Conservation (phyloP, 495 filamentous ascomycete genomes). For the Margaritispora aquatica region DNA sequence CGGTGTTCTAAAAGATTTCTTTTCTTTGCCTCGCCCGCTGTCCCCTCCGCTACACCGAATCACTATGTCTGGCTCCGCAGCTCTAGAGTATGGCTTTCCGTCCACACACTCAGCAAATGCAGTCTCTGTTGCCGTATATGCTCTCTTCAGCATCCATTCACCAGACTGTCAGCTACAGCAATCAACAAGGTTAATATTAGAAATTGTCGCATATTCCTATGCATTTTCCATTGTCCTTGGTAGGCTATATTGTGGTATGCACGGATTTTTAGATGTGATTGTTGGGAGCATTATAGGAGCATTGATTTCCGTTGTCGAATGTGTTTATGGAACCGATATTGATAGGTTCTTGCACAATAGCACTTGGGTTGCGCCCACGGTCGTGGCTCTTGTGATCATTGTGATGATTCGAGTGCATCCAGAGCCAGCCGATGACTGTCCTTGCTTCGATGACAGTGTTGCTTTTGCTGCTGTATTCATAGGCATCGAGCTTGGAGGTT, state of each 20-base stretch:
- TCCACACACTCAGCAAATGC: conserved; percentile 97
- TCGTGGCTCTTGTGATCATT: conserved; percentile 58
- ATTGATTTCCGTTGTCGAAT: conserved; percentile 59
- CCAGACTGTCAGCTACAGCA: conserved; percentile 46
- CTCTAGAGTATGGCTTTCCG: conserved; percentile 94
- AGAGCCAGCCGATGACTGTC: conserved; percentile 93
- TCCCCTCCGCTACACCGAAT: conserved; percentile 92
- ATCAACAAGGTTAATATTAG: conserved; percentile 48
- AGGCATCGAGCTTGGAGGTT: conserved; percentile 70
- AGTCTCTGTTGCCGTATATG: conserved; percentile 87
- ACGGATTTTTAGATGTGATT: conserved; percentile 88
- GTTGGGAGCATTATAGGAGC: conserved; percentile 64
- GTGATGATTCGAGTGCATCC: conserved; percentile 83
- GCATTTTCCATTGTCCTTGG: conserved; percentile 85
- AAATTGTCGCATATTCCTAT: conserved; percentile 70
- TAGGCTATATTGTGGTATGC: conserved; percentile 95
- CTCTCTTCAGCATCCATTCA: conserved; percentile 55
- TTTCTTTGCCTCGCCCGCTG: conserved; percentile 89
- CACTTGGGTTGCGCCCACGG: conserved; percentile 48
- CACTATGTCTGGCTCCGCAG: conserved; percentile 91
- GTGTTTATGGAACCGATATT: conserved; percentile 57
- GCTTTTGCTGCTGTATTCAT: conserved; percentile 86
- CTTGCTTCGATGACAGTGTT: conserved; percentile 95
- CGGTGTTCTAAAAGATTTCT: conserved; percentile 88
- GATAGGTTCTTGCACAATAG: conserved; percentile 59